These are phyloP conservation scores for Eucalyptus pauciflora DNA, from an alignment of 345 rosid species.

Conservation along the genomic window DNA sequence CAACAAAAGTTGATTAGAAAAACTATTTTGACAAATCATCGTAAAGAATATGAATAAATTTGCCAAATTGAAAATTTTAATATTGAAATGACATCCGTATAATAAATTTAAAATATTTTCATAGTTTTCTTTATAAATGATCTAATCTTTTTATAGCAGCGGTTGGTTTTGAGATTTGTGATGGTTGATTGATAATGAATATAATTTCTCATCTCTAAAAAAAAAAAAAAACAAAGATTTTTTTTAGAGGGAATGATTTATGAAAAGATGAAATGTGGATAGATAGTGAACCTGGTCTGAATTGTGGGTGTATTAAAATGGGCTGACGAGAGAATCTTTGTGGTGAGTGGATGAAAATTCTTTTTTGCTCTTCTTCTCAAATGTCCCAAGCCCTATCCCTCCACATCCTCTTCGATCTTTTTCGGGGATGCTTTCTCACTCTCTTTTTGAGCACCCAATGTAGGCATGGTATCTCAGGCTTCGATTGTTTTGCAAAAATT, in stretches of 20 bases:
- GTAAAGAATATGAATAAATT: background rate
- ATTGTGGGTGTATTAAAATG: background rate
- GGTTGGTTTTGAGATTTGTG: background rate
- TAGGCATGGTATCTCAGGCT: background rate
- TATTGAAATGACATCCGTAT: fast-evolving
- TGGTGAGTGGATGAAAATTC: background rate
- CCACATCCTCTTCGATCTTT: background rate
- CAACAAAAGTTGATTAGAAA: no score
- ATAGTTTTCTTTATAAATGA: background rate
- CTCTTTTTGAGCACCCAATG: background rate
- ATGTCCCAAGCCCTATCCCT: background rate
- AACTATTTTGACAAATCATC: no score
- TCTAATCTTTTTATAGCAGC: background rate
- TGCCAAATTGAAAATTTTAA: background rate
- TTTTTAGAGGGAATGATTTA: background rate
- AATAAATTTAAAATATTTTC: background rate
- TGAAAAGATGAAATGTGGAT: background rate
- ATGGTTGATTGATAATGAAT: background rate
- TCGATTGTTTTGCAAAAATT: background rate
- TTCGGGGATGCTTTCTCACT: background rate
- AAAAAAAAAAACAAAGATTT: no score
- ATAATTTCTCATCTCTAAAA: background rate
- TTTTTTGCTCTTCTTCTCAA: background rate
- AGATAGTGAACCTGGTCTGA: background rate
- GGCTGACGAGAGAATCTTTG: background rate